Evolutionary conservation across 2,329 filamentous ascomycete species (phyloP).

Genomic region (Aspergillus cejpii): DNA sequence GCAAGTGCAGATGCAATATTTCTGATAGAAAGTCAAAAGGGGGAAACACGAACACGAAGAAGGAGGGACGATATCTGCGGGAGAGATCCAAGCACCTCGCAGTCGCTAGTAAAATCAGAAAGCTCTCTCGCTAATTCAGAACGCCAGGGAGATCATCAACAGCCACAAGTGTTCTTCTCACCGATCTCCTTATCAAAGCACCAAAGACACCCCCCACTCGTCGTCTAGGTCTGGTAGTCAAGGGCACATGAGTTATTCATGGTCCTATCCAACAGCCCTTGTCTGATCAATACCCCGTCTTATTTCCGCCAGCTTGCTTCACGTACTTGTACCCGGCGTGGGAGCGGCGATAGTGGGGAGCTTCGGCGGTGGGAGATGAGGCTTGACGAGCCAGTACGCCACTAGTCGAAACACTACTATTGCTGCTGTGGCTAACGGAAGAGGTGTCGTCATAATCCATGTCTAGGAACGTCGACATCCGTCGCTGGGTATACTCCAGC

Average conservation of each 20-base stretch:
- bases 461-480: conserved; percentile 31
- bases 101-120: neutral
- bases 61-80: neutral
- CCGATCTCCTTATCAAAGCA: neutral
- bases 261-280: too few relatives aligned
- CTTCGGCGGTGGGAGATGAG: conserved; percentile 15
- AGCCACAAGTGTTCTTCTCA: neutral
- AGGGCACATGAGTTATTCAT: neutral
- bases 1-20: neutral
- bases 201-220: neutral
- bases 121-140: conserved; percentile 1
- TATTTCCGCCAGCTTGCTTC: neutral
- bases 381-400: conserved; percentile 18
- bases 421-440: conserved; percentile 23
- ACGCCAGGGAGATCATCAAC: neutral
- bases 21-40: neutral
- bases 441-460: conserved; percentile 16
- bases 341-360: conserved; percentile 2
- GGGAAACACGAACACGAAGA: neutral
- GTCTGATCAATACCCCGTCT: neutral
- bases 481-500: conserved; percentile 35
- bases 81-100: neutral
- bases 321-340: conserved; percentile 1
- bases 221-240: neutral
- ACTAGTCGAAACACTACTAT: conserved; percentile 25